A percentile compares a stretch with the other conserved stretches of the same genome.
These are phyloP conservation scores for Phaseolus coccineus DNA, from an alignment of 331 rosid genomes.

Conservation along the genomic window DNA sequence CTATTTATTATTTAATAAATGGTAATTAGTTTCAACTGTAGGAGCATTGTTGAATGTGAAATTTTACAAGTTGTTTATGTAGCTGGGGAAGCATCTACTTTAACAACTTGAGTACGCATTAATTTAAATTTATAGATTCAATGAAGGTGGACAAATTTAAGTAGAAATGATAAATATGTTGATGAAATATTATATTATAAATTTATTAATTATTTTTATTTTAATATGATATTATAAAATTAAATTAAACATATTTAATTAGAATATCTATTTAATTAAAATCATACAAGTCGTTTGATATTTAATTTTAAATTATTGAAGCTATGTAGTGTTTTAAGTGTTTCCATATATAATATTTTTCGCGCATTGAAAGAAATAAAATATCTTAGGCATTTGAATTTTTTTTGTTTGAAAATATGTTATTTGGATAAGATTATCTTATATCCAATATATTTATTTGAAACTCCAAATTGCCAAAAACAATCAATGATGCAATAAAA, in stretches of 20 bases:
- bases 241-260: background rate
- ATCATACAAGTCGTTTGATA: background rate
- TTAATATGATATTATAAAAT: background rate
- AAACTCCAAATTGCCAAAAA: background rate
- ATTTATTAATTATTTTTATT: background rate
- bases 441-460: background rate
- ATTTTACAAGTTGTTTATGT: background rate
- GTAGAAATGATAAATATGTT: background rate
- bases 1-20: background rate
- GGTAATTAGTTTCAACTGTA: background rate
- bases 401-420: no score
- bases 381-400: background rate
- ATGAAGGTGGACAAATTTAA: background rate
- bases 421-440: background rate
- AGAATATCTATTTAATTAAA: background rate
- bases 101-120: background rate
- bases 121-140: background rate
- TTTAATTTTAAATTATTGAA: background rate
- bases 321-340: no score
- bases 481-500: background rate
- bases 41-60: background rate
- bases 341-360: no score
- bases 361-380: background rate
- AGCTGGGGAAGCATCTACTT: slow-evolving; percentile 9
- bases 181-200: no score